phyloP scores from a whole-genome alignment of 2,329 filamentous ascomycete species.

The Exophiala mesophila region DNA sequence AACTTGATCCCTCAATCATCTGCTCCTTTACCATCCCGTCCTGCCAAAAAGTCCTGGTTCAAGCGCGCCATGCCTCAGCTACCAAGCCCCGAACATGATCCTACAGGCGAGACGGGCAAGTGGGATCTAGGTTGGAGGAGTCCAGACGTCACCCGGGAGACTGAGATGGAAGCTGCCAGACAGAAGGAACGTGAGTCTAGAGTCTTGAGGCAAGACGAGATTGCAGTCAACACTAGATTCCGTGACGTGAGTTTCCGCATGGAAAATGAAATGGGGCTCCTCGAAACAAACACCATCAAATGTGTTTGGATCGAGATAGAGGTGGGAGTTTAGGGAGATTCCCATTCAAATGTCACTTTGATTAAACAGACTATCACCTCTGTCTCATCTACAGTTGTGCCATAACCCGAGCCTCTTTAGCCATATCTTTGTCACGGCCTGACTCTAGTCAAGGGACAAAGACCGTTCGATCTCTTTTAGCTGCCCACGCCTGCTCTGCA shows the following conservation, averaged over 20 bases:
- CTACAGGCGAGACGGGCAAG: conserved; percentile 25
- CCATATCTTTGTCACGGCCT: no score
- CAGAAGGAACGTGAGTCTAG: background rate
- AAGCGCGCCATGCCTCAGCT: conserved; percentile 12
- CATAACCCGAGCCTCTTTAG: no score
- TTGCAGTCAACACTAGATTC: conserved; percentile 32
- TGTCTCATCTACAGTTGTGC: no score
- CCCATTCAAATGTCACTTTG: no score
- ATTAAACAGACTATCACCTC: no score
- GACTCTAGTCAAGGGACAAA: conserved; percentile 22
- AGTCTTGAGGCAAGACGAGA: conserved; percentile 24
- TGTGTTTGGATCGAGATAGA: conserved; percentile 33
- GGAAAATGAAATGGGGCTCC: conserved; percentile 42
- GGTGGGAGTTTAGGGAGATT: conserved; percentile 24
- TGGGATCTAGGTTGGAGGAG: conserved; percentile 32
- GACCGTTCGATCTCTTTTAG: conserved; percentile 28
- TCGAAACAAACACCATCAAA: conserved; percentile 37
- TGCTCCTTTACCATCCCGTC: conserved; percentile 7
- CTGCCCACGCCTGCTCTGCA: conserved; percentile 28
- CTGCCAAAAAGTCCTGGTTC: conserved; percentile 17
- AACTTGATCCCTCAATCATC: background rate
- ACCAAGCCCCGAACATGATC: conserved; percentile 20
- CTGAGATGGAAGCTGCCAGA: background rate
- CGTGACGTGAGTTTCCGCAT: conserved; percentile 39
- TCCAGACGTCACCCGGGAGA: conserved; percentile 10